Conservation (phyloP, 306 rosid species). For the Comarum palustre region DNA sequence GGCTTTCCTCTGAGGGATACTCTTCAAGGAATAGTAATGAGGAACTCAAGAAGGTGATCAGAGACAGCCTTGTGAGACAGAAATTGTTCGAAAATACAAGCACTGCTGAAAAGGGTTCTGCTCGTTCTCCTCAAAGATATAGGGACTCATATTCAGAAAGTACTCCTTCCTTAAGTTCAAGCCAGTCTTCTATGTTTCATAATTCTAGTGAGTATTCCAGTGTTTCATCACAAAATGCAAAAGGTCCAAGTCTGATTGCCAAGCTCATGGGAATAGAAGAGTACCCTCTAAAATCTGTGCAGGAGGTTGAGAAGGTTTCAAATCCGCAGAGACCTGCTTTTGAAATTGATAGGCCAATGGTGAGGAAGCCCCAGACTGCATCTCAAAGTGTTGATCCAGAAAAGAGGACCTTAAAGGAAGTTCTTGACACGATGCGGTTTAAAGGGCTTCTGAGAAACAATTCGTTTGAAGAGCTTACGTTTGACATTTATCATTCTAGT, state of each 20-base stretch:
- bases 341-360: slow-evolving; percentile 50
- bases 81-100: slow-evolving; percentile 17
- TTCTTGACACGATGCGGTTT: slow-evolving; percentile 60
- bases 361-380: slow-evolving; percentile 30
- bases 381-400: slow-evolving; percentile 39
- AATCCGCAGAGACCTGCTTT: slow-evolving; percentile 48
- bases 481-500: slow-evolving; percentile 22
- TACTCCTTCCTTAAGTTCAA: slow-evolving; percentile 60
- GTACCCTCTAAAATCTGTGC: slow-evolving; percentile 41
- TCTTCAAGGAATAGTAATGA: slow-evolving; percentile 41
- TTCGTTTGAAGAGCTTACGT: slow-evolving; percentile 37
- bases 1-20: slow-evolving; percentile 42
- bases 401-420: slow-evolving; percentile 57
- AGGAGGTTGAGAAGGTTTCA: slow-evolving; percentile 39
- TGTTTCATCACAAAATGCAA: slow-evolving; percentile 41
- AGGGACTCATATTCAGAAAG: slow-evolving; percentile 43
- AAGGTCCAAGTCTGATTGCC: slow-evolving; percentile 64
- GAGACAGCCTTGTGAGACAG: slow-evolving; percentile 39
- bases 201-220: slow-evolving; percentile 41
- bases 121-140: slow-evolving; percentile 22
- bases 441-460: slow-evolving; percentile 52
- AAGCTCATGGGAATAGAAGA: slow-evolving; percentile 90
- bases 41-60: slow-evolving; percentile 48
- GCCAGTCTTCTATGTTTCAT: slow-evolving; percentile 51
- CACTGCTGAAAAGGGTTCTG: slow-evolving; percentile 26